phyloP scores from a whole-genome alignment of 208 protist species.

The Balamuthia mandrillaris region DNA sequence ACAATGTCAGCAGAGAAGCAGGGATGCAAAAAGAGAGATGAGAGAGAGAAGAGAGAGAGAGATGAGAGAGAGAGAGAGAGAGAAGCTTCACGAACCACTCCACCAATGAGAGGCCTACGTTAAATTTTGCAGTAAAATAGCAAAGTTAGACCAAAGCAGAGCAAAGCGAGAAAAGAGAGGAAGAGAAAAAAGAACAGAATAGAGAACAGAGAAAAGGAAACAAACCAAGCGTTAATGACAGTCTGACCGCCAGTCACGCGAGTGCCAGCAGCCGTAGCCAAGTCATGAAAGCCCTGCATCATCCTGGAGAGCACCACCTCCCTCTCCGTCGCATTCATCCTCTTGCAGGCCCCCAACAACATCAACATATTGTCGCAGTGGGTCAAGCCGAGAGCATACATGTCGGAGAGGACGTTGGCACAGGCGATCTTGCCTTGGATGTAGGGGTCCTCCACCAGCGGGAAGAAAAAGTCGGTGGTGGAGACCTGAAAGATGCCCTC shows the following conservation, averaged over 20 bases:
- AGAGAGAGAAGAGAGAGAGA: too few relatives aligned
- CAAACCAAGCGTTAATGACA: conserved; percentile 86
- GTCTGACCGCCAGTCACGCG: conserved; percentile 91
- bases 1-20: too few relatives aligned
- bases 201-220: too few relatives aligned
- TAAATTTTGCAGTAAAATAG: too few relatives aligned
- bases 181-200: not conserved
- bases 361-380: conserved; percentile 84
- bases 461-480: conserved; percentile 95
- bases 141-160: too few relatives aligned
- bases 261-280: conserved; percentile 73
- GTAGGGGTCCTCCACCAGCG: conserved; percentile 91
- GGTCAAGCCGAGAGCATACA: conserved; percentile 91
- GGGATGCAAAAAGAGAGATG: too few relatives aligned
- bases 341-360: conserved; percentile 85
- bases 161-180: too few relatives aligned
- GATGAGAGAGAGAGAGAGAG: too few relatives aligned
- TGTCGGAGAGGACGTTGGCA: conserved; percentile 93
- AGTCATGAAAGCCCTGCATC: conserved; percentile 87
- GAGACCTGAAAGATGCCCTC: conserved; percentile 80
- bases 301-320: conserved; percentile 80
- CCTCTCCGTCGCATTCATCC: conserved; percentile 83
- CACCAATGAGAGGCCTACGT: too few relatives aligned
- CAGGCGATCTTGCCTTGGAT: conserved; percentile 88
- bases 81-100: too few relatives aligned